A percentile compares a stretch with the other conserved stretches of the same genome.
These are phyloP conservation scores for Penicillium parvum DNA, from an alignment of 495 filamentous ascomycete genomes.

Conservation along the genomic window DNA sequence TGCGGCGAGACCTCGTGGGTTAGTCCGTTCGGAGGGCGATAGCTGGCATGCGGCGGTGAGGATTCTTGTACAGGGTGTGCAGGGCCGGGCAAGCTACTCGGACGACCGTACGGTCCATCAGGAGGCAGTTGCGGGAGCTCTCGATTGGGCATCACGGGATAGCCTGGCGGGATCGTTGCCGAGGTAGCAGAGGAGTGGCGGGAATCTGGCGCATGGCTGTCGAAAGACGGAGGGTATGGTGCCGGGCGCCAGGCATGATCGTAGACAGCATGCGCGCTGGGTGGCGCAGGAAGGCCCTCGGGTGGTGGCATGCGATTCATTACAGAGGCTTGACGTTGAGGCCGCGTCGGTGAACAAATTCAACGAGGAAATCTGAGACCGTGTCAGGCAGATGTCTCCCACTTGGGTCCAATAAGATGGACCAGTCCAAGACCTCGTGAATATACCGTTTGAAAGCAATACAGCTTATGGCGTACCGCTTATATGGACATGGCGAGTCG, in stretches of 20 bases:
- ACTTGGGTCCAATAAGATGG: not conserved
- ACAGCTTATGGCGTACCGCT: constrained; percentile 8
- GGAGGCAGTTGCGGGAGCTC: constrained; percentile 39
- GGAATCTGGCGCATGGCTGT: constrained; percentile 28
- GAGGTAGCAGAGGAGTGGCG: constrained; percentile 33
- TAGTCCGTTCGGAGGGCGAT: constrained; percentile 32
- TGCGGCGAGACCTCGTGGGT: constrained; percentile 34
- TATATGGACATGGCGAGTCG: constrained; percentile 19
- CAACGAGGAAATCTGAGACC: constrained; percentile 3
- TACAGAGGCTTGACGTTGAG: constrained; percentile 13
- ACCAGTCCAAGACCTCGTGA: too few species aligned
- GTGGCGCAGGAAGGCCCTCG: constrained; percentile 26
- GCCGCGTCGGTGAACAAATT: constrained; percentile 6
- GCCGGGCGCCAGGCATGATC: constrained; percentile 33
- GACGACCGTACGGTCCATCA: constrained; percentile 36
- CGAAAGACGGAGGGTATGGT: constrained; percentile 30
- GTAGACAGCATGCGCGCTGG: constrained; percentile 26
- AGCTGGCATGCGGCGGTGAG: constrained; percentile 24
- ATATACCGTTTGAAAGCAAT: constrained; percentile 15
- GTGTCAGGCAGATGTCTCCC: constrained; percentile 12
- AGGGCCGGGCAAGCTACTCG: constrained; percentile 31
- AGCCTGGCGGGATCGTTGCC: constrained; percentile 27
- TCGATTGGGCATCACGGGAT: constrained; percentile 31
- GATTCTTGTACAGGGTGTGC: constrained; percentile 26
- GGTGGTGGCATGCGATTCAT: constrained; percentile 36